Percentiles rank a stretch among this genome's conserved stretches.
Conservation (phyloP, 164 flowering plant species). For the Aristolochia fimbriata region DNA sequence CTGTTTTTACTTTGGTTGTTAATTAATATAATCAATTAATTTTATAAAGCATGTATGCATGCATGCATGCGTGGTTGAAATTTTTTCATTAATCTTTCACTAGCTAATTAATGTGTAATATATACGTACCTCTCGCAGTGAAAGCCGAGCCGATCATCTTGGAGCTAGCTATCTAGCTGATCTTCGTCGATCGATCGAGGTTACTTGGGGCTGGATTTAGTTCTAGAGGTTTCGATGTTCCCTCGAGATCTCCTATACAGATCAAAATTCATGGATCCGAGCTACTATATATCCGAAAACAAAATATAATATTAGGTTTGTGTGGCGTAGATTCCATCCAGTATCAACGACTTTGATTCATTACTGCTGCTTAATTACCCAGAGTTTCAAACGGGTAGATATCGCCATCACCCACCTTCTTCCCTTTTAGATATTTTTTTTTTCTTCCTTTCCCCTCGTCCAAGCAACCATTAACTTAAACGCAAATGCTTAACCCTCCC, state of each 20-base stretch:
- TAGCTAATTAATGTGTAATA: too few species aligned
- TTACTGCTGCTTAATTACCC: neutral
- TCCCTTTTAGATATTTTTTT: neutral
- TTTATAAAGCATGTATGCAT: too few species aligned
- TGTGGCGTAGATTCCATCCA: neutral
- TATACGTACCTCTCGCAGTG: too few species aligned
- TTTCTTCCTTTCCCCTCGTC: neutral
- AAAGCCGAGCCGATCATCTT: neutral
- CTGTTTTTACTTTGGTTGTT: too few species aligned
- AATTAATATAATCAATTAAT: too few species aligned
- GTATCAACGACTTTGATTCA: neutral
- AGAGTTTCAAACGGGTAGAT: conserved; percentile 16
- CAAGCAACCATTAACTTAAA: neutral
- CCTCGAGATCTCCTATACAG: too few species aligned
- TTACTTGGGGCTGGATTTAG: neutral
- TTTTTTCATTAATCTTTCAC: too few species aligned
- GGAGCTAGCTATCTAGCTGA: too few species aligned
- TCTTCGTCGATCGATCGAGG: too few species aligned
- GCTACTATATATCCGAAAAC: too few species aligned
- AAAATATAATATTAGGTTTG: neutral
- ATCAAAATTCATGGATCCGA: too few species aligned
- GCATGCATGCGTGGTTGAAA: too few species aligned
- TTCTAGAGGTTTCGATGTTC: neutral
- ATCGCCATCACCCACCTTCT: conserved; percentile 14
- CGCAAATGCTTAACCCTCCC: neutral